Percentiles rank a stretch among this genome's conserved stretches.
Conservation (phyloP, 805 yeast species). For the Naumovozyma baii region DNA sequence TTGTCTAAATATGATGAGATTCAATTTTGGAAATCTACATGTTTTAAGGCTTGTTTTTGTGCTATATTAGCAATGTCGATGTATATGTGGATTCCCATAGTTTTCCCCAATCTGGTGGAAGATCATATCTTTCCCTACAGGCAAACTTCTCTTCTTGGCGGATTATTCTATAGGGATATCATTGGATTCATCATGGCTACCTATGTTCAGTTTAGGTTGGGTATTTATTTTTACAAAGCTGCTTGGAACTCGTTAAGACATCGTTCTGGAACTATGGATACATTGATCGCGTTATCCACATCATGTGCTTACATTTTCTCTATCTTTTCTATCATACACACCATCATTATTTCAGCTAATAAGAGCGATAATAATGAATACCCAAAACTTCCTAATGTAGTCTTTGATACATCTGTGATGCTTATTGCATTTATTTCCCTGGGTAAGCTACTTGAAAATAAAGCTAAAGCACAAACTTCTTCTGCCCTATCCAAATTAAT, state of each 20-base stretch:
- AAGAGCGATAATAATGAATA: constrained; percentile 9
- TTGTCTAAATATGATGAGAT: constrained; percentile 66
- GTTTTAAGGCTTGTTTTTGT: constrained; percentile 41
- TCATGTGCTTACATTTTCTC: constrained; percentile 71
- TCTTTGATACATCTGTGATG: constrained; percentile 86
- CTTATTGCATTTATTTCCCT: constrained; percentile 71
- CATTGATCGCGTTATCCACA: constrained; percentile 75
- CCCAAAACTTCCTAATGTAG: constrained; percentile 47
- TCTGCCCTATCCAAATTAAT: constrained; percentile 75
- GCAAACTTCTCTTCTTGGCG: constrained; percentile 12
- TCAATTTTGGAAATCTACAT: constrained; percentile 53
- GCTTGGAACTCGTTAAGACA: constrained; percentile 58
- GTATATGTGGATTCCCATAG: constrained; percentile 40
- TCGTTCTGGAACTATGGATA: constrained; percentile 83
- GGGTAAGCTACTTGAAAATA: constrained; percentile 87
- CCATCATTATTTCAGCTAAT: constrained; percentile 28
- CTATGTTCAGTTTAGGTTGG: constrained; percentile 53
- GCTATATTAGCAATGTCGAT: constrained; percentile 54
- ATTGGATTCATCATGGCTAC: constrained; percentile 62
- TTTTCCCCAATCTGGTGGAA: constrained; percentile 19
- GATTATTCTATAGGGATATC: constrained; percentile 31
- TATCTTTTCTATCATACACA: constrained; percentile 45
- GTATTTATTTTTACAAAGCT: constrained; percentile 54
- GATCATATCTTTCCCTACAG: constrained; percentile 29
- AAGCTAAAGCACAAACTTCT: constrained; percentile 90